phyloP scores from a whole-genome alignment of 495 filamentous ascomycete species.

The Echria macrotheca region DNA sequence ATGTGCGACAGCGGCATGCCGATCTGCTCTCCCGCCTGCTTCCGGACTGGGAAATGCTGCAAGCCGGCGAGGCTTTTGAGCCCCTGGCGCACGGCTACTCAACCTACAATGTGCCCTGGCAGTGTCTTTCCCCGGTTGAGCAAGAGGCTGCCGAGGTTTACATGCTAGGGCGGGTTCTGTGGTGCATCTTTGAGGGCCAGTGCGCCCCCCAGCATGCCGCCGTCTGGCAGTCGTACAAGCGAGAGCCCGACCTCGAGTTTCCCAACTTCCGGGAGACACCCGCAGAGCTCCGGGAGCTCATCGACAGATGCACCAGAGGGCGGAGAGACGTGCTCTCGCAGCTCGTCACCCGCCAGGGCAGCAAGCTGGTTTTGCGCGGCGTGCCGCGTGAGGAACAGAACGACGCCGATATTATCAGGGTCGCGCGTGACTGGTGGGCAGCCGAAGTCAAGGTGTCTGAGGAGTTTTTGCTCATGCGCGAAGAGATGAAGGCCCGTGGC shows the following conservation, averaged over 20 bases:
- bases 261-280: constrained; percentile 38
- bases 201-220: constrained; percentile 41
- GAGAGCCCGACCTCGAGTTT: constrained; percentile 45
- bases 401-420: constrained; percentile 24
- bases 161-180: constrained; percentile 46
- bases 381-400: background rate
- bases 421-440: constrained; percentile 36
- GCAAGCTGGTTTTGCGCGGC: constrained; percentile 30
- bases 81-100: constrained; percentile 26
- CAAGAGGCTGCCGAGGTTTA: constrained; percentile 47
- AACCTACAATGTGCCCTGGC: constrained; percentile 45
- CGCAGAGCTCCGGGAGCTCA: constrained; percentile 29
- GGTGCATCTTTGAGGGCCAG: constrained; percentile 50
- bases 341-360: constrained; percentile 31
- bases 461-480: constrained; percentile 30
- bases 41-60: constrained; percentile 33
- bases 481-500: constrained; percentile 25
- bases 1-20: constrained; percentile 28
- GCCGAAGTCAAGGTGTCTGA: constrained; percentile 37
- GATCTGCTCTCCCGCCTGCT: constrained; percentile 31
- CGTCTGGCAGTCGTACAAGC: constrained; percentile 44
- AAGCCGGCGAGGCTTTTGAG: constrained; percentile 28
- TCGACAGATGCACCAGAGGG: constrained; percentile 41
- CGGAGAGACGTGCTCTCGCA: constrained; percentile 31
- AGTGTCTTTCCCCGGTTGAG: constrained; percentile 35